Evolutionary conservation across 192 early-diverging fungal genomes (phyloP).

Genomic region (Coemansia sp.): DNA sequence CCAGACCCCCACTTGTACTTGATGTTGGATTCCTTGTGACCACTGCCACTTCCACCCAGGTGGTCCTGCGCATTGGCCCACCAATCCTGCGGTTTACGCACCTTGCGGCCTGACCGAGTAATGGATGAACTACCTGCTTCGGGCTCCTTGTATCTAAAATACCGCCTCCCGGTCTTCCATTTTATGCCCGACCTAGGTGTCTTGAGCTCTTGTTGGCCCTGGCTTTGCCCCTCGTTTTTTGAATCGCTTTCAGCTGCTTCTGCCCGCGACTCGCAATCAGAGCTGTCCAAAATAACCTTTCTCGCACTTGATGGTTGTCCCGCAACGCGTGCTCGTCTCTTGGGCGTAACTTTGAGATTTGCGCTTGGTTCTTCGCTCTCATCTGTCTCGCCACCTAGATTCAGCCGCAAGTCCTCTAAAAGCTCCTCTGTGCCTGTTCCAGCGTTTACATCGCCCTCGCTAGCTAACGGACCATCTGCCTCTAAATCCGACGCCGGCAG

Average conservation of each 20-base stretch:
- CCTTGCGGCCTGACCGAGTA: slow-evolving; percentile 47
- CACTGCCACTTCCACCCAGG: slow-evolving; percentile 8
- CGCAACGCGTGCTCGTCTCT: neutral
- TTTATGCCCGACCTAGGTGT: slow-evolving; percentile 12
- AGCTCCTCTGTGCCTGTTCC: neutral
- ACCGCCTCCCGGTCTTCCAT: slow-evolving; percentile 12
- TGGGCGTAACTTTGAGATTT: neutral
- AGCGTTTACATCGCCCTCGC: neutral
- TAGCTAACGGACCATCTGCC: neutral
- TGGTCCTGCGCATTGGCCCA: slow-evolving; percentile 52
- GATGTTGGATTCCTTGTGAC: slow-evolving; percentile 28
- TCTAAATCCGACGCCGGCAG: neutral
- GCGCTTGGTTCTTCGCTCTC: neutral
- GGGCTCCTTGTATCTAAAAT: slow-evolving; percentile 25
- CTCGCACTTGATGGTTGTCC: neutral
- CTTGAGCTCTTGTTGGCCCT: neutral
- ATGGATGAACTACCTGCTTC: slow-evolving; percentile 16
- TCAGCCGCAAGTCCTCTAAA: neutral
- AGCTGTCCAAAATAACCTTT: neutral
- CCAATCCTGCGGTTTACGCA: slow-evolving; percentile 43
- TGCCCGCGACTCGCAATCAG: neutral
- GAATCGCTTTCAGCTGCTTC: neutral
- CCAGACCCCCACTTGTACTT: slow-evolving; percentile 51
- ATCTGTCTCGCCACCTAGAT: neutral
- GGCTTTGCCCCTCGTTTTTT: neutral